A percentile compares a stretch with the other conserved stretches of the same genome.
Conservation (phyloP, 257 asterid species). For the Marsdenia floribunda region DNA sequence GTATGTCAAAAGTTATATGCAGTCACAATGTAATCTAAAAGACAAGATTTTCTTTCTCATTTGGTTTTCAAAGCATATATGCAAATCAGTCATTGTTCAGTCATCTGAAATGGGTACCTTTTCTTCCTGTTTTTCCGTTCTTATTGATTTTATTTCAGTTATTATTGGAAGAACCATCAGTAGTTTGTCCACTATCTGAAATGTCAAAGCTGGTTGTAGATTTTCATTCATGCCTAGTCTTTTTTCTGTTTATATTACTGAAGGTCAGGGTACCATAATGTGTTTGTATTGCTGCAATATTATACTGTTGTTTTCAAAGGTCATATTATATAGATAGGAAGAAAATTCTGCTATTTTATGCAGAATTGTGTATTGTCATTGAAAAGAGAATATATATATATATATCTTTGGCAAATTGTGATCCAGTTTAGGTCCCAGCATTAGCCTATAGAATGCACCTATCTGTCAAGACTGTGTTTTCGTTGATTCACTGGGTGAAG, state of each 20-base stretch:
- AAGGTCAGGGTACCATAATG: background rate
- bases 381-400: background rate
- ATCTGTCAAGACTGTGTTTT: background rate
- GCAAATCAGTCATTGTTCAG: background rate
- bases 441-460: background rate
- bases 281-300: background rate
- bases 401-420: background rate
- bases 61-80: background rate
- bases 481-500: slow-evolving; percentile 2
- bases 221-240: background rate
- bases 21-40: background rate
- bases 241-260: background rate
- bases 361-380: background rate
- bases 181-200: background rate
- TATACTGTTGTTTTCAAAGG: background rate
- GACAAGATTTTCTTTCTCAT: background rate
- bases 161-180: background rate
- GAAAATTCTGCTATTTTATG: background rate
- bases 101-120: background rate
- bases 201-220: background rate
- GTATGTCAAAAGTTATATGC: background rate
- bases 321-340: background rate
- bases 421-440: background rate
- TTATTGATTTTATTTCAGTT: background rate
- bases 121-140: background rate